These are phyloP conservation scores for Rhizomucor miehei DNA, from an alignment of 371 early-diverging fungal species.

Conservation along the genomic window DNA sequence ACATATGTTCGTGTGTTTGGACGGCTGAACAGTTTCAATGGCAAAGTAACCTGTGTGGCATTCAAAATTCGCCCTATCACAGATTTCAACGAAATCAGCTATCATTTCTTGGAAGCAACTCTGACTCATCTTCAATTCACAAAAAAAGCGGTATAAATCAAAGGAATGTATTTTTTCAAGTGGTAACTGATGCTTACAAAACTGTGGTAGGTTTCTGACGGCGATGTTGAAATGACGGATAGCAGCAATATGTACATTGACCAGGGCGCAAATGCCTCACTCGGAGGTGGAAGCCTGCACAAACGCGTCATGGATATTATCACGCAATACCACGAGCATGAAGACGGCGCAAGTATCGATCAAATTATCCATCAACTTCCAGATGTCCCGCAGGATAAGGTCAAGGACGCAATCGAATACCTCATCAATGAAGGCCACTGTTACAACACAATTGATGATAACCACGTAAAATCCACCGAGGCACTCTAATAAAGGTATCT, in stretches of 20 bases:
- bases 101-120: conserved; percentile 67
- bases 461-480: conserved; percentile 55
- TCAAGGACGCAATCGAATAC: conserved; percentile 49
- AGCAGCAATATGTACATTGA: conserved; percentile 1
- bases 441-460: conserved; percentile 65
- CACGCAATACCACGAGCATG: conserved; percentile 16
- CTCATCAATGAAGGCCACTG: conserved; percentile 61
- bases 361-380: conserved; percentile 35
- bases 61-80: conserved; percentile 58
- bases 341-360: conserved; percentile 32
- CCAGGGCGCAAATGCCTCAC: conserved; percentile 3
- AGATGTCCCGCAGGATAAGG: conserved; percentile 31
- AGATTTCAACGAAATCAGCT: conserved; percentile 74
- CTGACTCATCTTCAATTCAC: conserved; percentile 57
- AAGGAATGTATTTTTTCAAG: no score
- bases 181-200: no score
- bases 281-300: conserved; percentile 4
- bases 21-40: conserved; percentile 57
- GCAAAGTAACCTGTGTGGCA: conserved; percentile 48
- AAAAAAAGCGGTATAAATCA: conserved; percentile 11
- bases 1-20: conserved; percentile 70
- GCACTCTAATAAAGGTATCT: no score
- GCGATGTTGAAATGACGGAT: neutral
- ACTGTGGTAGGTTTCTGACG: no score
- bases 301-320: conserved; percentile 23